Base-by-base conservation (phyloP, 805 yeast species). In the Cyberlindnera maritima region DNA sequence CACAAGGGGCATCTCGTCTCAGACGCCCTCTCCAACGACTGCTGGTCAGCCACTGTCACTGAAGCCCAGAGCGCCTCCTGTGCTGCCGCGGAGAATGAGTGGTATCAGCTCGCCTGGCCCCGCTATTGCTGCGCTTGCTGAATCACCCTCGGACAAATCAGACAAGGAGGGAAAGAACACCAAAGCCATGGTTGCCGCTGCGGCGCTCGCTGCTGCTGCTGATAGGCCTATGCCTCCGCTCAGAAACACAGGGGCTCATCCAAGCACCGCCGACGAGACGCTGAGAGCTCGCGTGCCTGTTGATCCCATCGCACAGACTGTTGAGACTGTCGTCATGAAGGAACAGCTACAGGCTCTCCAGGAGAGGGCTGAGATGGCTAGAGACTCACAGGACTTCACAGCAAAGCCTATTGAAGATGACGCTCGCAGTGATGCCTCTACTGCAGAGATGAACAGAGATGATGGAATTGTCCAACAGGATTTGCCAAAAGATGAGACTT, bases 151-250 rank as follows among this genome's bases (percentile, higher is more conserved):
- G 10, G 57, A 56, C 6, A 52, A 53, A 3, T 54, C 45, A 10
- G 57, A 50, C 11, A 53, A 49, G 34, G 56, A 53, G 11, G 31
- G 31, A 18, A 54, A 56, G 39, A 55, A 44, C 33, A 61, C 59
- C 32, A 70, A 81, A 56, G 88, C 87, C 0, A 73, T 76, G 56
- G 84, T 85, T 9, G 94, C 92, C 0, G 94, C 94, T 1, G 92
- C 91, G 9, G 92, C 92, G 0, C 68, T 86, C 42, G 89, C 90
- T 3, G 88, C 87, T 0, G 94, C 92, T 0, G 91, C 91, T 2
- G 87, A 82, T 13, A 75, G 80, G 13, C 94, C 94, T 1, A 61
- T 86, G 31, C 90, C 90, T 3, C 59, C 75, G 15, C 59, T 51
- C 3, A 47, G 51, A 39, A 25, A 53, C 37, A 42, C 43, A 4